phyloP scores from a whole-genome alignment of 2,329 filamentous ascomycete genomes.

The Pseudocercospora musae region DNA sequence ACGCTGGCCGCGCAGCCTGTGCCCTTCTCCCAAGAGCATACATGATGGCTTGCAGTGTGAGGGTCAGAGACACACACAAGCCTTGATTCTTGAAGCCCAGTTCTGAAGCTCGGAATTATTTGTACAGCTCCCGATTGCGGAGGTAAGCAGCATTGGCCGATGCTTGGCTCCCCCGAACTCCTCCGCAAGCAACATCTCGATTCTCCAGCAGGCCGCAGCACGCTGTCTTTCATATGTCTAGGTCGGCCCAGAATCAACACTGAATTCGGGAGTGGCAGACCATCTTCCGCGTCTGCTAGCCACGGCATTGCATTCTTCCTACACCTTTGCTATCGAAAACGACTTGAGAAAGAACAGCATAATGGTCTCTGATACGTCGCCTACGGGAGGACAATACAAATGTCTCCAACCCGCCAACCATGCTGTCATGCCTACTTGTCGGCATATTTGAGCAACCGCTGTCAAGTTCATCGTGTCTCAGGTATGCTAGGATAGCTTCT shows the following conservation, averaged over 20 bases:
- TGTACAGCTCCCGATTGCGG: not conserved
- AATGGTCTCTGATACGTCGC: no score
- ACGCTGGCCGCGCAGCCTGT: conserved; percentile 20
- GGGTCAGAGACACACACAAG: not conserved
- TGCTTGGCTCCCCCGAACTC: not conserved
- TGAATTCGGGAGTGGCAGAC: no score
- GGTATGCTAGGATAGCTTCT: no score
- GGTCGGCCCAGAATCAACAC: no score
- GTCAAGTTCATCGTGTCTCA: no score
- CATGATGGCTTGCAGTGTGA: conserved; percentile 9
- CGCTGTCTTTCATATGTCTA: no score
- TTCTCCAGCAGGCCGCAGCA: no score
- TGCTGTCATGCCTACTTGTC: no score
- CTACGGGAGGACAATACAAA: no score
- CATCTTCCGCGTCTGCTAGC: not conserved
- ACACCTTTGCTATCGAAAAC: not conserved
- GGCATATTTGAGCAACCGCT: no score
- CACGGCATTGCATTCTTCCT: not conserved
- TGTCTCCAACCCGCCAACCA: no score
- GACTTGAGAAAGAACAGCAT: not conserved
- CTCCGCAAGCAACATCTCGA: not conserved
- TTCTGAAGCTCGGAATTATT: not conserved
- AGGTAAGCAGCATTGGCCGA: not conserved
- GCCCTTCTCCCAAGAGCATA: conserved; percentile 16
- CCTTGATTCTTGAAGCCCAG: not conserved